Percentiles rank a stretch among this genome's conserved stretches.
These are phyloP conservation scores for Trichoderma simmonsii DNA, from an alignment of 2,329 filamentous ascomycete genomes.

Conservation along the genomic window DNA sequence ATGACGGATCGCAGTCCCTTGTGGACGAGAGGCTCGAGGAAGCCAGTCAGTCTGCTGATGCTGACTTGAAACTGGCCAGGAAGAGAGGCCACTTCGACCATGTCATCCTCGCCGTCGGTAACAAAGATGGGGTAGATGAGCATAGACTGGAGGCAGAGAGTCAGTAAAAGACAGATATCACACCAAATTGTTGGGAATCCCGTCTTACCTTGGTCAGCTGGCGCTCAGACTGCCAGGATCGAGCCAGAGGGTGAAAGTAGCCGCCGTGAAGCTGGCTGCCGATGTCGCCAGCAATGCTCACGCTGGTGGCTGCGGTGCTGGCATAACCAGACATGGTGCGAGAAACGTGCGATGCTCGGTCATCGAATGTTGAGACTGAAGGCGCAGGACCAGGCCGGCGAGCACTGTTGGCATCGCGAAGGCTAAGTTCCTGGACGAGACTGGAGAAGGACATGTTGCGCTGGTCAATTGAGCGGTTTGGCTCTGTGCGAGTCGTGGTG, in stretches of 20 bases:
- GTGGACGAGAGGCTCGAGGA: constrained; percentile 79
- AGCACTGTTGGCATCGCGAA: constrained; percentile 51
- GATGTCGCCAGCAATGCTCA: constrained; percentile 71
- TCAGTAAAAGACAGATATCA: constrained; percentile 1
- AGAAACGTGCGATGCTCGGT: constrained; percentile 59
- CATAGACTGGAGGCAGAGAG: constrained; percentile 67
- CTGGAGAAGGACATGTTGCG: constrained; percentile 63
- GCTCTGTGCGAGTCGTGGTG: background rate
- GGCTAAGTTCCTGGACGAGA: constrained; percentile 61
- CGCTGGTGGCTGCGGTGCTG: constrained; percentile 64
- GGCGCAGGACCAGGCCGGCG: constrained; percentile 45
- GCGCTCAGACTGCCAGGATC: constrained; percentile 79
- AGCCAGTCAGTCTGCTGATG: constrained; percentile 78
- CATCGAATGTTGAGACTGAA: constrained; percentile 57
- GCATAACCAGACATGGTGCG: constrained; percentile 60
- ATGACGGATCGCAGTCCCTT: constrained; percentile 93
- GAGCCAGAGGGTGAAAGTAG: constrained; percentile 74
- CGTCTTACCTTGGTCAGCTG: constrained; percentile 74
- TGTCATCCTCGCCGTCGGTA: constrained; percentile 90
- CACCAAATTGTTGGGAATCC: background rate
- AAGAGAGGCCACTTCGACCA: constrained; percentile 83
- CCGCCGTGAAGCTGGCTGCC: constrained; percentile 80
- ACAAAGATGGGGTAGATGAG: constrained; percentile 97
- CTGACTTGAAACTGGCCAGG: constrained; percentile 88
- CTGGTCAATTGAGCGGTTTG: background rate